Percentiles rank a stretch among this genome's conserved stretches.
phyloP scores from a whole-genome alignment of 192 early-diverging fungal species.

The Coemansia sp. region DNA sequence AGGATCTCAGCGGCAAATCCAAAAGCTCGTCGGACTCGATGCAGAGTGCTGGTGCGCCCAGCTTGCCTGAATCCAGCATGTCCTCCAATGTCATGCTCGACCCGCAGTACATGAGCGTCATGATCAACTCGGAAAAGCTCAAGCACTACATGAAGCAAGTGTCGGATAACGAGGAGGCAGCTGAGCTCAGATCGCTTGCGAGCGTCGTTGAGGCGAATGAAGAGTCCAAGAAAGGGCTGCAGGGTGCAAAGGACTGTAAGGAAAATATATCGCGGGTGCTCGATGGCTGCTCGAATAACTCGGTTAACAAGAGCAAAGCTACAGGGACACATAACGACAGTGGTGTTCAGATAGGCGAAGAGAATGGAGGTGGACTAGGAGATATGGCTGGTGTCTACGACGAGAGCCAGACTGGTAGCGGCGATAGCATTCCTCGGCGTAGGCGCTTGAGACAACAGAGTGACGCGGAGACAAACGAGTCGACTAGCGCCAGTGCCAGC shows the following conservation, averaged over 20 bases:
- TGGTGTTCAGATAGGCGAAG: constrained; percentile 35
- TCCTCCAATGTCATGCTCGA: constrained; percentile 14
- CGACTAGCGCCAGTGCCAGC: constrained; percentile 11
- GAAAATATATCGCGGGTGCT: too few species aligned
- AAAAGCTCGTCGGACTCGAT: background rate
- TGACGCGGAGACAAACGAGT: background rate
- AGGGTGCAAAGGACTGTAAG: background rate
- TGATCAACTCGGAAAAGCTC: constrained; percentile 17
- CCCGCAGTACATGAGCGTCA: constrained; percentile 15
- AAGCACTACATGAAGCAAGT: constrained; percentile 13
- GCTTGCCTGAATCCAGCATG: too few species aligned
- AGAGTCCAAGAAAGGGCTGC: background rate
- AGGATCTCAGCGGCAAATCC: too few species aligned
- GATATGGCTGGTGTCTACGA: background rate
- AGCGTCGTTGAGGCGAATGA: background rate
- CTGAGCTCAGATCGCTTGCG: background rate
- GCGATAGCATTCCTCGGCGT: background rate
- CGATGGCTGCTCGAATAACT: background rate
- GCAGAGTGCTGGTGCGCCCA: background rate
- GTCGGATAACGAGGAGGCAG: constrained; percentile 3
- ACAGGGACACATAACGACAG: constrained; percentile 24
- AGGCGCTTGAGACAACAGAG: background rate
- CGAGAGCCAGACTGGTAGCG: background rate
- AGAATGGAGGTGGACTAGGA: constrained; percentile 1
- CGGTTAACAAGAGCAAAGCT: background rate